Evolutionary conservation across 768 basidiomycete genomes (phyloP), one percentile per base, ranked within the genome.

Genomic region (Tylopilus vinaceipallidus): DNA sequence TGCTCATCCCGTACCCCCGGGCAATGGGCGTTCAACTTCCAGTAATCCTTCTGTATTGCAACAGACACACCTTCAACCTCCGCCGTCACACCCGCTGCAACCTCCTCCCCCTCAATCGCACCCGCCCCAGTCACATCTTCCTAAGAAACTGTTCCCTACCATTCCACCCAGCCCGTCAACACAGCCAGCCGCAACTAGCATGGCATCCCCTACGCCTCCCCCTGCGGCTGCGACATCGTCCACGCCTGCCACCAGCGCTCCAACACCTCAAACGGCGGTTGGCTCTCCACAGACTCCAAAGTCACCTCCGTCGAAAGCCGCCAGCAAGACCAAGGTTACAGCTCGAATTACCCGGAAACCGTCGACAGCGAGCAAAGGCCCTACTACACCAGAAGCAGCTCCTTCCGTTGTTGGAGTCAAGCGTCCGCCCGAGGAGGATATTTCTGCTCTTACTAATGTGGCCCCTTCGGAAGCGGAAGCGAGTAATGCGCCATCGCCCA

Each of bases 221-320:
- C 76, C 79, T 40, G 72, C 72, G 2, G 52, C 14, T 19, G 70
- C 69, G 14, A 67, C 78, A 2, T 68, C 72, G 8, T 69, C 78
- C 1, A 85, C 84, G 5, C 82, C 84, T 10, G 75, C 74, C 10
- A 69, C 76, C 16, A 71, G 63, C 47, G 71, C 75, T 20, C 58
- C 67, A 6, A 74, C 75, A 16, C 73, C 75, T 13, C 65, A 65
- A 27, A 58, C 75, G 5, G 44, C 58, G 9, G 73, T 75, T 22
- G 74, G 78, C 29, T 86, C 86, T 10, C 86, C 87, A 1, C 79
- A 79, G 58, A 77, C 76, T 5, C 80, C 85, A 1, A 89, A 83
- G 65, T 89, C 88, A 4, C 88, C 88, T 0, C 86, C 83, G 60
- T 64, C 64, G 45, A 88, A 81, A 63, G 60, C 72, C 1, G 45